Percentiles rank a stretch among this genome's conserved stretches.
Evolutionary conservation across 805 yeast genomes (phyloP).

Genomic region (Candida hungchunana): DNA sequence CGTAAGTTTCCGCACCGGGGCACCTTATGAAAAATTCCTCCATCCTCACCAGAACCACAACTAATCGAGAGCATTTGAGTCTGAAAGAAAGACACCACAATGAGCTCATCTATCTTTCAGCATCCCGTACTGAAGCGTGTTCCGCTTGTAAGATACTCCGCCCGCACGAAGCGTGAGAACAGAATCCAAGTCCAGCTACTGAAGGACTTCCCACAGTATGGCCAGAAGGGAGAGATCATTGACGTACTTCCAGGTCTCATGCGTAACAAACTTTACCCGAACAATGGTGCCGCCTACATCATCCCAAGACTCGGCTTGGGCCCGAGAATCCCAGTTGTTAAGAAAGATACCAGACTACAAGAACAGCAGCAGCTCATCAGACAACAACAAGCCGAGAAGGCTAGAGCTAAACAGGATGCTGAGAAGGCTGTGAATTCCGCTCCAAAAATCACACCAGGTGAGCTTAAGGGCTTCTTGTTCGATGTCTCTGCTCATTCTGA

Average conservation of each 20-base stretch:
- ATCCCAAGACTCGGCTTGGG: slow-evolving; percentile 25
- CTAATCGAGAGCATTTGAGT: no score
- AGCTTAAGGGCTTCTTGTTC: slow-evolving; percentile 22
- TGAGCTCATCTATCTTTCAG: slow-evolving; percentile 9
- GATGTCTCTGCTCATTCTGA: slow-evolving; percentile 13
- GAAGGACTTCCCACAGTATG: slow-evolving; percentile 58
- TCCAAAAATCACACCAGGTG: slow-evolving; percentile 11
- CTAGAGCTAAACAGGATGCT: background rate
- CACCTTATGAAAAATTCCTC: slow-evolving; percentile 10
- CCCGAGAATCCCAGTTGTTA: slow-evolving; percentile 27
- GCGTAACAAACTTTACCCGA: slow-evolving; percentile 71
- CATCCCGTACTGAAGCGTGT: slow-evolving; percentile 18
- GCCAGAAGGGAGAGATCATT: slow-evolving; percentile 67
- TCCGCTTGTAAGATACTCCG: slow-evolving; percentile 39
- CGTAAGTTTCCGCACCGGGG: slow-evolving; percentile 9
- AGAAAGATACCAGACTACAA: slow-evolving; percentile 16
- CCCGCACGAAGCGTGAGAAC: slow-evolving; percentile 45
- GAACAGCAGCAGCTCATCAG: slow-evolving; percentile 11
- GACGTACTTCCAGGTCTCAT: slow-evolving; percentile 74
- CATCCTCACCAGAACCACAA: slow-evolving; percentile 3
- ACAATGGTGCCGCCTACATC: slow-evolving; percentile 73
- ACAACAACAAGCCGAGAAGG: slow-evolving; percentile 4
- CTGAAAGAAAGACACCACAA: background rate
- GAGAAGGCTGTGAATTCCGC: slow-evolving; percentile 5
- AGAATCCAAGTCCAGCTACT: slow-evolving; percentile 73